A percentile compares a stretch with the other conserved stretches of the same genome.
phyloP scores from a whole-genome alignment of 306 rosid genomes.

The Glycine latifolia region DNA sequence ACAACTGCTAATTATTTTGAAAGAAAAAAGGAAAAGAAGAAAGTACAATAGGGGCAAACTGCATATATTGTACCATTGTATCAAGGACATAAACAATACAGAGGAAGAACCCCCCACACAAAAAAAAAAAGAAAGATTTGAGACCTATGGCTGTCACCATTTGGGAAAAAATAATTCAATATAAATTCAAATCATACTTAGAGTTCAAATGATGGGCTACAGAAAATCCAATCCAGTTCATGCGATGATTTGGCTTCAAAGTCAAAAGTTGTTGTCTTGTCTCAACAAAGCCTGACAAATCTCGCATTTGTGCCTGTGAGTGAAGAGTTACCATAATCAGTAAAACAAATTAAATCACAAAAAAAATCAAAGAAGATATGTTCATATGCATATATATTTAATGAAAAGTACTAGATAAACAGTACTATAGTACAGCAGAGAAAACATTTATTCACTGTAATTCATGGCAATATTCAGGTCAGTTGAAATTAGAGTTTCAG shows the following conservation, averaged over 20 bases:
- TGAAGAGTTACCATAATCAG: constrained; percentile 38
- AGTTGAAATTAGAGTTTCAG: constrained; percentile 14
- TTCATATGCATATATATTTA: neutral
- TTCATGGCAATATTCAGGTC: neutral
- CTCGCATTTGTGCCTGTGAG: constrained; percentile 97
- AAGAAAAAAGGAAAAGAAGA: neutral
- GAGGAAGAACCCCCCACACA: too few relatives aligned
- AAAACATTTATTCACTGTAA: neutral
- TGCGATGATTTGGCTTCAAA: constrained; percentile 97
- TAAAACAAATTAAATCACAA: constrained; percentile 19
- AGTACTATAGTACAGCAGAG: constrained; percentile 15
- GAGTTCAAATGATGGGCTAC: constrained; percentile 94
- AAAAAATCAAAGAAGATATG: constrained; percentile 5
- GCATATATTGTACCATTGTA: too few relatives aligned
- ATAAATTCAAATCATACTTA: constrained; percentile 61
- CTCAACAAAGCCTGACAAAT: constrained; percentile 95
- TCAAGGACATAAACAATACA: too few relatives aligned
- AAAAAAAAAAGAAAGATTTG: neutral
- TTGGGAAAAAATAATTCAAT: neutral
- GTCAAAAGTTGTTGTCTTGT: constrained; percentile 92
- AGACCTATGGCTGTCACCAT: constrained; percentile 14
- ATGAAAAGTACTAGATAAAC: neutral
- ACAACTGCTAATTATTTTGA: neutral
- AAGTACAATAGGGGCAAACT: neutral
- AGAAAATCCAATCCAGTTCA: constrained; percentile 99